Percentiles rank a stretch among this genome's conserved stretches.
Conservation (phyloP, 1,284 basidiomycete genomes). For the Psilocybe mexicana region DNA sequence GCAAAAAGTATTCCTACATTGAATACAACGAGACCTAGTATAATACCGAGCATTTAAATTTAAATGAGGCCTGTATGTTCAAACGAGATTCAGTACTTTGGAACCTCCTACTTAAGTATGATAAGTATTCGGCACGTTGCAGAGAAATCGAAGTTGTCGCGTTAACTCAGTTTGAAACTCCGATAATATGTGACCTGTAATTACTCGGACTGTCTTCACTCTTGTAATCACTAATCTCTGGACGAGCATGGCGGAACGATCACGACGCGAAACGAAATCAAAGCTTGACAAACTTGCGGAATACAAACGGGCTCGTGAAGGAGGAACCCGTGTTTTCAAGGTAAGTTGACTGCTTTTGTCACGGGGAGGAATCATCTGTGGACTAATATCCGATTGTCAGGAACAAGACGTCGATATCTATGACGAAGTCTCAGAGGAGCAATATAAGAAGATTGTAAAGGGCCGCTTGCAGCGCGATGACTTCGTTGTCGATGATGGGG, state of each 20-base stretch:
- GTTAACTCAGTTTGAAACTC: constrained; percentile 20
- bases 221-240: neutral
- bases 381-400: constrained; percentile 22
- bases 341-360: constrained; percentile 25
- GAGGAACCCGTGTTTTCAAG: constrained; percentile 50
- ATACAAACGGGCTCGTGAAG: constrained; percentile 49
- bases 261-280: constrained; percentile 37
- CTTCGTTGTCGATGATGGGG: constrained; percentile 95
- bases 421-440: constrained; percentile 91
- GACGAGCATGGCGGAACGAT: constrained; percentile 33
- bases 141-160: constrained; percentile 2
- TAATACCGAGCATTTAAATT: too few relatives aligned
- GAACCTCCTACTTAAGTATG: too few relatives aligned
- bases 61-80: too few relatives aligned
- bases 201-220: neutral
- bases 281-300: constrained; percentile 49
- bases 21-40: too few relatives aligned
- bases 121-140: too few relatives aligned
- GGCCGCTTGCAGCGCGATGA: constrained; percentile 89
- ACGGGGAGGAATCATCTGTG: constrained; percentile 1
- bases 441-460: constrained; percentile 86
- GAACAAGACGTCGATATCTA: constrained; percentile 80
- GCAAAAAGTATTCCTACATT: too few relatives aligned
- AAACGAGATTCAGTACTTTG: too few relatives aligned
- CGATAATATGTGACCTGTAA: constrained; percentile 1